Conservation (phyloP, 164 flowering plant species). For the Tinospora cordifolia region DNA sequence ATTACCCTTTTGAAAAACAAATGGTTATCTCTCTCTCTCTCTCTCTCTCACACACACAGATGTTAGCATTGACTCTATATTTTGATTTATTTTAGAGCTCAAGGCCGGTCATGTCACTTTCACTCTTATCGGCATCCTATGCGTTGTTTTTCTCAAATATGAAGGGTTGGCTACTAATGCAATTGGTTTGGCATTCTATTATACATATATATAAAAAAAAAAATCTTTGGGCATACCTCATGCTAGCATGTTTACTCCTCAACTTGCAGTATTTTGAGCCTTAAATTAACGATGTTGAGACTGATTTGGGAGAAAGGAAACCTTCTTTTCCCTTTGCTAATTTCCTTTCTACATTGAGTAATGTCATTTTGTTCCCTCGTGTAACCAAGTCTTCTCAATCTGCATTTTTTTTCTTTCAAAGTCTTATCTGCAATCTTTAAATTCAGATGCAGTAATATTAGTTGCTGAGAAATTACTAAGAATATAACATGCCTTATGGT, state of each 20-base stretch:
- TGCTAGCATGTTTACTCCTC: not conserved
- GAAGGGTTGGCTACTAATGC: not conserved
- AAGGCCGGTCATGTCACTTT: not conserved
- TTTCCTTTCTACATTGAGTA: slow-evolving; percentile 1
- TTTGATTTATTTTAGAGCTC: not conserved
- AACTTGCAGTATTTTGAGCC: not conserved
- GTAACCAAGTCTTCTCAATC: not conserved
- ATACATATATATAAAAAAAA: no score
- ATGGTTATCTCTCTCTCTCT: no score
- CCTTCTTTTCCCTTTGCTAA: not conserved
- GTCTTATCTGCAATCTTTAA: not conserved
- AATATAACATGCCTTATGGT: not conserved
- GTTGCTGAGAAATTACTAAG: not conserved
- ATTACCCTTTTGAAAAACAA: no score
- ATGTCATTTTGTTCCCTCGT: not conserved
- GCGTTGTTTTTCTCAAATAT: not conserved
- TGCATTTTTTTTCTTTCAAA: not conserved
- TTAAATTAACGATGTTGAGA: no score
- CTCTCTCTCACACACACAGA: no score
- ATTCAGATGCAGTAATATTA: not conserved
- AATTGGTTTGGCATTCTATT: not conserved
- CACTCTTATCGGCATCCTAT: slow-evolving; percentile 1
- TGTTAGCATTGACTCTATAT: not conserved
- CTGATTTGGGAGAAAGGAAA: no score
- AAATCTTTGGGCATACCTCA: not conserved